Base-by-base conservation (phyloP, 1,284 basidiomycete genomes). In the Taiwanofungus camphoratus region DNA sequence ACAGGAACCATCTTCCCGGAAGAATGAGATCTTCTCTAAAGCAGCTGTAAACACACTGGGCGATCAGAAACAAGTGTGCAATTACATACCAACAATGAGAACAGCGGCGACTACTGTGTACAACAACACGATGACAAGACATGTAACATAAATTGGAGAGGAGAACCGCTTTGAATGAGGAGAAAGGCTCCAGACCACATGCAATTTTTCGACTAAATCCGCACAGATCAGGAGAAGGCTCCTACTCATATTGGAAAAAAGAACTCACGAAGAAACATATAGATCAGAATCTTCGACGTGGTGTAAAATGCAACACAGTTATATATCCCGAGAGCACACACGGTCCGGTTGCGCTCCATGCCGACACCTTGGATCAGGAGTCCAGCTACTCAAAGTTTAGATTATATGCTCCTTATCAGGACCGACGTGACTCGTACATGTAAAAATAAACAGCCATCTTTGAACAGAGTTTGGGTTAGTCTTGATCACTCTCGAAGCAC, bases 231-330 rank as follows among this genome's bases (percentile, higher is more conserved):
- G 40, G 32, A 23, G 43, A 48, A n/a, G n/a, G n/a, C n/a, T n/a
- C n/a, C n/a, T 5, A 39, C 29, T 37, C 16, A 36, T 12, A 35
- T 13, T 22, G n/a, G 40, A 20, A 20, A 19, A 35, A 43, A 4
- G 16, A 22, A 41, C 53, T 27, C 38, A 64, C 64, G 52, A 3
- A 67, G 60, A 46, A 68, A 68, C 9, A 60, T 52, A 45, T 69
- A 71, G n/a, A 71, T 66, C 41, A 69, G 52, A 9, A 68, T 23
- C 42, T 66, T 66, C 6, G 63, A 61, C 4, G 52, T 46, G 1
- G 59, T 61, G 48, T 72, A 73, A 39, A 71, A 60, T n/a, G 55
- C 44, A 36, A 69, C 65, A 53, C 67, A 68, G 32, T 54, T 49
- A 31, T 56, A 59, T 41, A 72, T 67, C 1, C 62, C 69, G 4